Evolutionary conservation across 2,329 filamentous ascomycete genomes (phyloP), one percentile per base, ranked within the genome.

Genomic region (Rhynchosporium secalis): DNA sequence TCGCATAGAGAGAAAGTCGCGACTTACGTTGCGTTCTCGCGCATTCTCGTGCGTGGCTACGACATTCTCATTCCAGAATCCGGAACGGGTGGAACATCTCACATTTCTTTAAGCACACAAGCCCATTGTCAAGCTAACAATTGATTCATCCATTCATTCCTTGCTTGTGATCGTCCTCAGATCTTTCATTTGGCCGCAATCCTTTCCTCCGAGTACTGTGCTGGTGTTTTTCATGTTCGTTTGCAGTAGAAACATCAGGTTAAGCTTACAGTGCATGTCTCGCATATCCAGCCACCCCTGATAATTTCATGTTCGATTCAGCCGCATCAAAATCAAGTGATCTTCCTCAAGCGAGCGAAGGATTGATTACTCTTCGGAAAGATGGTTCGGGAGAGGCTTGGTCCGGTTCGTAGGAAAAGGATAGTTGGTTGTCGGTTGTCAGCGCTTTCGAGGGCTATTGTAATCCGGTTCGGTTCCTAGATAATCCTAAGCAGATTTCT

Each of bases 1-100:
- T 20, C 20, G 20, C 20, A n/a, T 38, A 7, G 26, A 33, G 36
- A 49, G 10, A 36, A 45, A 41, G 46, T 62, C 47, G 40, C 40
- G 40, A 33, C 43, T 33, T 41, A 26, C 52, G 52, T 28, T 45
- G 49, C 31, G 40, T 12, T 10, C 38, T 46, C 45, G 20, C 45
- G 33, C 56, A 58, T 58, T 58, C 56, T 58, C 56, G 33, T 48
- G 33, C 40, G 36, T 58, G 56, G 56, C 56, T 38, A 49, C 45
- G n/a, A 28, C 28, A 29, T 41, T 43, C 31, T 20, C 56, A 58
- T 58, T 58, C 56, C 56, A 49, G 31, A 10, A 20, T 45, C 45
- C 26, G 45, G 45, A 45, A 46, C 26, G 45, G 45, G 45, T 56
- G 54, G 54, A 46, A 56, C 54, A 46, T 55, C 33, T 38, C 54